Percentiles rank a stretch among this genome's conserved stretches.
Evolutionary conservation across 2,329 filamentous ascomycete genomes (phyloP).

Genomic region (Fusarium ramigenum): DNA sequence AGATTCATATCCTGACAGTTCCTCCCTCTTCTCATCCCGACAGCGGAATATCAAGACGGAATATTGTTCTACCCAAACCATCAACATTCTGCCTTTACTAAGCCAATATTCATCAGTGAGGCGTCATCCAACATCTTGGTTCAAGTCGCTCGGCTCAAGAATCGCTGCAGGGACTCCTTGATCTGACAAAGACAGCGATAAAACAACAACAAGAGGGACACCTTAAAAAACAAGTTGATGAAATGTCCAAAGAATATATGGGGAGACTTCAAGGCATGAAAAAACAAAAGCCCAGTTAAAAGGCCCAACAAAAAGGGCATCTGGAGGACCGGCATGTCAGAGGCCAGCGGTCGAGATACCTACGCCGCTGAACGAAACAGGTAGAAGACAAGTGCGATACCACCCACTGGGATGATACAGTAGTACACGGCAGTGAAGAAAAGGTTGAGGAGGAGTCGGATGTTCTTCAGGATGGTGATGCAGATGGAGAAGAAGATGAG

Average conservation of each 20-base stretch:
- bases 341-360: accelerated
- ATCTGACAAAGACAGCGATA: not conserved
- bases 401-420: not conserved
- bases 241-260: not conserved
- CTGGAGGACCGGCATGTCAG: accelerated
- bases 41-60: accelerated
- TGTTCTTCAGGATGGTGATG: not conserved
- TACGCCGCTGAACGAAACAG: accelerated
- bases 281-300: not conserved
- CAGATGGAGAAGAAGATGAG: not conserved
- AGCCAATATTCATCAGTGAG: no score
- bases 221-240: not conserved
- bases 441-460: not conserved
- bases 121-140: accelerated
- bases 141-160: accelerated
- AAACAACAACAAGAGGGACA: not conserved
- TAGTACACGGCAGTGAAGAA: not conserved
- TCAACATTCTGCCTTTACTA: accelerated
- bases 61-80: no score
- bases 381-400: not conserved
- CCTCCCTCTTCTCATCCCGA: accelerated
- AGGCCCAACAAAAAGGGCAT: not conserved
- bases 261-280: not conserved
- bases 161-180: not conserved
- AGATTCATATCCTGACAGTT: accelerated